Evolutionary conservation across 2,329 filamentous ascomycete species (phyloP).

Genomic region (Botrytis elliptica): DNA sequence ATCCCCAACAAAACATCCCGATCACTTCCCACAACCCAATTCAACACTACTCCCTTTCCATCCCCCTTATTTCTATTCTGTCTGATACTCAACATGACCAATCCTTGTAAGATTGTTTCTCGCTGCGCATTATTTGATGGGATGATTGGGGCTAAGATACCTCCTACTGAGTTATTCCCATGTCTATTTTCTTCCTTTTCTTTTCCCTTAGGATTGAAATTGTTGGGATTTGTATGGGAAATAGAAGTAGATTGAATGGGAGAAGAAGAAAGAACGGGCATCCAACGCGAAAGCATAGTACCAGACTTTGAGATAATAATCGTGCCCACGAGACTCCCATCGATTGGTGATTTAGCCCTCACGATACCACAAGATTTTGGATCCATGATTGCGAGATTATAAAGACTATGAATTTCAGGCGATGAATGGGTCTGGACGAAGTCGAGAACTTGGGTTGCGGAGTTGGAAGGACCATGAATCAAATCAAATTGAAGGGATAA

Average conservation of each 20-base stretch:
- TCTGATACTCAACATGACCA: conserved; percentile 63
- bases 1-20: conserved; percentile 69
- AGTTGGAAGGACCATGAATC: conserved; percentile 61
- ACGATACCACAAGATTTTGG: conserved; percentile 63
- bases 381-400: conserved; percentile 61
- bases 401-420: conserved; percentile 64
- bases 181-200: not conserved
- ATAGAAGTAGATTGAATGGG: not conserved
- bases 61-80: conserved; percentile 65
- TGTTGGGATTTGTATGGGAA: not conserved
- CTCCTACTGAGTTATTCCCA: conserved; percentile 50
- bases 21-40: conserved; percentile 42
- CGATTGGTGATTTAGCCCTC: conserved; percentile 60
- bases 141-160: conserved; percentile 66
- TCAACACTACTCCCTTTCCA: conserved; percentile 52
- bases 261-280: conserved; percentile 57
- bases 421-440: conserved; percentile 55
- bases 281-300: conserved; percentile 58
- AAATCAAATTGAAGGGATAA: conserved; percentile 60
- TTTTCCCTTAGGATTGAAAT: not conserved
- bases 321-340: conserved; percentile 61
- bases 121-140: conserved; percentile 58
- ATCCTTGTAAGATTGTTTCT: conserved; percentile 62
- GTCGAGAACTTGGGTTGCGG: conserved; percentile 55
- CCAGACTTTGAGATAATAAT: conserved; percentile 63